Conservation (phyloP, 805 yeast genomes). For the Candida cerambycidarum region DNA sequence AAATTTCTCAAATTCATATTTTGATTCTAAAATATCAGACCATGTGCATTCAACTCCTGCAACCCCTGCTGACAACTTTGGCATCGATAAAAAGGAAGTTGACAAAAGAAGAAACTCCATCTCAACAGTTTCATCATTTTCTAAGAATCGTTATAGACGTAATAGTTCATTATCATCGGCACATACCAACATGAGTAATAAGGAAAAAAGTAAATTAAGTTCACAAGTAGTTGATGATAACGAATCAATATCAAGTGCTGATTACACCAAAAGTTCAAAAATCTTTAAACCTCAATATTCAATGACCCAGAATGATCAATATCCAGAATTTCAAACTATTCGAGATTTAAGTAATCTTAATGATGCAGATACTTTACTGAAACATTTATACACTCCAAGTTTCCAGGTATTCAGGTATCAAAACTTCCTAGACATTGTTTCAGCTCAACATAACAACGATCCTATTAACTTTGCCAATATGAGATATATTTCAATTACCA, state of each 20-base stretch:
- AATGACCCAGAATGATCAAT: conserved; percentile 11
- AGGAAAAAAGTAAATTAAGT: conserved; percentile 9
- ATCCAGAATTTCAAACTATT: conserved; percentile 16
- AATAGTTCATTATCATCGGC: conserved; percentile 22
- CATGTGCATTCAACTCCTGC: background rate
- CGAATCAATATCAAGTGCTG: conserved; percentile 1
- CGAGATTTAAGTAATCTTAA: conserved; percentile 27
- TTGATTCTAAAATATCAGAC: background rate
- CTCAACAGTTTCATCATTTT: conserved; percentile 10
- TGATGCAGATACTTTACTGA: conserved; percentile 21
- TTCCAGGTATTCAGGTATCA: conserved; percentile 32
- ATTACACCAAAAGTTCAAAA: conserved; percentile 9
- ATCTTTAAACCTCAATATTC: conserved; percentile 16
- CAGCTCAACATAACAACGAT: conserved; percentile 33
- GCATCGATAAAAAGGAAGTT: background rate
- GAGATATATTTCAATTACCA: conserved; percentile 16
- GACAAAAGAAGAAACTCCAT: conserved; percentile 12
- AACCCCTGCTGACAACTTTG: background rate
- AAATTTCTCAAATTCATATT: background rate
- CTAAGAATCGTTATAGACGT: conserved; percentile 13
- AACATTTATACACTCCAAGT: conserved; percentile 24
- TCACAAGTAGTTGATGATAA: conserved; percentile 6
- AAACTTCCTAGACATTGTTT: conserved; percentile 29
- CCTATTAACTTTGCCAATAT: conserved; percentile 38
- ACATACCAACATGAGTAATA: conserved; percentile 11